Evolutionary conservation across 257 asterid species (phyloP).

Genomic region (Pogostemon cablin): DNA sequence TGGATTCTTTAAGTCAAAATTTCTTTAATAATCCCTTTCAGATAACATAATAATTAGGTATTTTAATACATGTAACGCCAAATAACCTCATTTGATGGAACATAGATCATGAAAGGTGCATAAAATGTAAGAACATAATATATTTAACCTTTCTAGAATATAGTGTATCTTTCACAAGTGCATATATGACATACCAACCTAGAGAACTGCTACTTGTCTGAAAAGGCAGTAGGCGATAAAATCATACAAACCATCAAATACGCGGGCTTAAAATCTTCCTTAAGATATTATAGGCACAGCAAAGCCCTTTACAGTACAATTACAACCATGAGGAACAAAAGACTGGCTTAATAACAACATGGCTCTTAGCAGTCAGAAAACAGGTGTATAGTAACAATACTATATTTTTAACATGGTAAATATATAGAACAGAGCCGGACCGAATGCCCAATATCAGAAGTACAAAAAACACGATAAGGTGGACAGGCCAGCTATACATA

Average conservation of each 20-base stretch:
- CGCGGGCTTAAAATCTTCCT: neutral
- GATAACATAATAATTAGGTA: slow-evolving; percentile 10
- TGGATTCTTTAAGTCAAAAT: slow-evolving; percentile 16
- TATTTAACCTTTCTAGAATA: slow-evolving; percentile 15
- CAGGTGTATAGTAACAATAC: neutral
- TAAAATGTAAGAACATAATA: neutral
- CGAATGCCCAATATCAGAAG: too few relatives aligned
- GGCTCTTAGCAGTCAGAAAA: neutral
- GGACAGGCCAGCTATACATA: too few relatives aligned
- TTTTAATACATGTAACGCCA: neutral
- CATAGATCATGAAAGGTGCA: neutral
- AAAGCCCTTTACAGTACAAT: neutral
- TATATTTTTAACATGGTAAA: too few relatives aligned
- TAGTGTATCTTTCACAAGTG: neutral
- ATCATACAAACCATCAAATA: neutral
- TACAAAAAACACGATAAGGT: too few relatives aligned
- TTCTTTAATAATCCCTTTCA: slow-evolving; percentile 20
- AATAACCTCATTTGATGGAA: slow-evolving; percentile 3
- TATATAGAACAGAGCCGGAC: too few relatives aligned
- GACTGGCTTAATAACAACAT: neutral
- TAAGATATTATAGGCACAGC: neutral
- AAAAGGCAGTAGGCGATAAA: neutral
- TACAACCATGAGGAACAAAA: neutral
- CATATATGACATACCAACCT: slow-evolving; percentile 8
- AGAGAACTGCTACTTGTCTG: neutral